These are phyloP conservation scores for Microbotryum violaceum DNA, from an alignment of 1,284 basidiomycete species.

Conservation along the genomic window DNA sequence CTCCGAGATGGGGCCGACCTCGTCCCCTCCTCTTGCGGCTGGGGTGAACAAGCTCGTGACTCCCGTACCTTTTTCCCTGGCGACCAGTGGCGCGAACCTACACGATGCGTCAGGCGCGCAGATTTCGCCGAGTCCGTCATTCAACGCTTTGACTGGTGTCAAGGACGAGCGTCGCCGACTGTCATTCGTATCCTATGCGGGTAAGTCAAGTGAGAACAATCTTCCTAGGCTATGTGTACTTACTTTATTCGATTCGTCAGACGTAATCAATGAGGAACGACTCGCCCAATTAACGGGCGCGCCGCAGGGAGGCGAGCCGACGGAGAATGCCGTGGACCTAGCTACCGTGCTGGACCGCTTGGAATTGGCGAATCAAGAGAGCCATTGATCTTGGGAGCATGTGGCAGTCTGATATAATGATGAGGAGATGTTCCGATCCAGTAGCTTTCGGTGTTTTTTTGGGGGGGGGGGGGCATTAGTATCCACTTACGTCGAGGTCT, in stretches of 20 bases:
- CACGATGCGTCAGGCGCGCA: neutral
- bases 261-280: constrained; percentile 32
- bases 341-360: constrained; percentile 2
- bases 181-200: constrained; percentile 25
- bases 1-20: neutral
- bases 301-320: constrained; percentile 2
- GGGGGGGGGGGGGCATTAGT: too few relatives aligned
- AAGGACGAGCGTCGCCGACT: constrained; percentile 11
- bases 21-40: constrained; percentile 8
- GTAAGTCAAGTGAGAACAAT: neutral
- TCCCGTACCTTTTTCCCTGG: neutral
- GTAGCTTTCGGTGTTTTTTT: too few relatives aligned
- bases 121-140: neutral
- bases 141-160: neutral
- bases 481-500: too few relatives aligned
- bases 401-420: too few relatives aligned
- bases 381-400: too few relatives aligned
- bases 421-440: too few relatives aligned
- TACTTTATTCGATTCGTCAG: neutral
- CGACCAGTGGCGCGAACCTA: neutral
- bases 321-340: constrained; percentile 2
- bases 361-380: too few relatives aligned
- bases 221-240: neutral
- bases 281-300: constrained; percentile 27
- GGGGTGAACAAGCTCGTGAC: constrained; percentile 5